Evolutionary conservation across 1,284 basidiomycete genomes (phyloP), one percentile per base, ranked within the genome.

Genomic region (Termitomyces sp.): DNA sequence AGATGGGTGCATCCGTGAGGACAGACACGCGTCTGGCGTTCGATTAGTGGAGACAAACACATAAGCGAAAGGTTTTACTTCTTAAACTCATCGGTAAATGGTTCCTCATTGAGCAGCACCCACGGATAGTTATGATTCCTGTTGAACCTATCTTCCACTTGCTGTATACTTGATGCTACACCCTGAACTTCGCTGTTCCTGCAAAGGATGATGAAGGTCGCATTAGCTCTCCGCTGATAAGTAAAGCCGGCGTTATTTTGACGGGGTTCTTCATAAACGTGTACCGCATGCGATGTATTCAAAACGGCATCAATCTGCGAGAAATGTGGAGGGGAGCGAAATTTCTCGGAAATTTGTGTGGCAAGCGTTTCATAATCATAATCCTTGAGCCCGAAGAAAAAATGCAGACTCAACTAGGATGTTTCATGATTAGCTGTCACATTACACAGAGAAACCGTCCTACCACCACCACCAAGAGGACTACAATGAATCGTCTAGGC

Each of bases 61-160:
- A 36, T 15, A 15, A 41, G 31, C 26, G 42, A 44, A 5, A 24
- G 1, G 13, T 64, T 70, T 54, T 56, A 84, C 80, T 70, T 71
- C 62, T 83, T 88, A 69, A 91, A 91, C 17, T 84, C 79, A 19
- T 86, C 82, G 9, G 78, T 73, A 62, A 90, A 90, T 1, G 78
- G 77, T 59, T 81, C 80, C 30, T 90, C 88, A 64, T 90, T 90
- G 43, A 90, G 71, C 59, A 90, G 78, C 12, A 88, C 81, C 72
- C 83, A 90, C 8, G 87, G 85, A 63, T 90, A 90, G 24, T 78
- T 71, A 58, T 78, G 83, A 62, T 79, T 77, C 58, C 75, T 73
- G 66, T 90, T 90, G 68, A 89, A 85, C 17, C 76, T 69, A 45
- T 81, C 75, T 58, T 85, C 82, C 21, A 84, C 67, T 50, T 80